Conservation (phyloP, 176 grass and related monocot genomes). For the Carex littledalei region DNA sequence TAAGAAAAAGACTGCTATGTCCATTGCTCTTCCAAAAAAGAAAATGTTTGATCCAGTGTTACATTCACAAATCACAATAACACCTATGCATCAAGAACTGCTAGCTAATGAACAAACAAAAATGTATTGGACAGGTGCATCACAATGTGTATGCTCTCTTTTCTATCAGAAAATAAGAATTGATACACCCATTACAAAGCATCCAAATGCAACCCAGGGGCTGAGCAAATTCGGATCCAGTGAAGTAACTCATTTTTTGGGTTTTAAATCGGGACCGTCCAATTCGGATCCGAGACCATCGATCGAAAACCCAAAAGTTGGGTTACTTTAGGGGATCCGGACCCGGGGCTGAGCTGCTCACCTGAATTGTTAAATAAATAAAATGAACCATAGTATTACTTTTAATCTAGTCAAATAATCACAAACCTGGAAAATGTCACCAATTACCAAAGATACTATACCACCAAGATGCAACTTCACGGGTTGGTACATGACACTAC, state of each 20-base stretch:
- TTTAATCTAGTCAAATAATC: neutral
- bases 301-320: too few relatives aligned
- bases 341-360: too few relatives aligned
- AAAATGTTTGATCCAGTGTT: neutral
- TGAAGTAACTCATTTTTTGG: too few relatives aligned
- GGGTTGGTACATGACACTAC: neutral
- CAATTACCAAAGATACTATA: neutral
- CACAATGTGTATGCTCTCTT: neutral
- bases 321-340: too few relatives aligned
- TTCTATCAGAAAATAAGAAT: constrained; percentile 40
- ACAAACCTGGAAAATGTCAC: neutral
- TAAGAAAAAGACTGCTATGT: too few relatives aligned
- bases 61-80: constrained; percentile 18
- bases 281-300: too few relatives aligned
- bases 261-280: too few relatives aligned
- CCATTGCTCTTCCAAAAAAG: too few relatives aligned
- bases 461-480: neutral
- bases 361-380: constrained; percentile 17
- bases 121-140: neutral
- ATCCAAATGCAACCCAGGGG: constrained; percentile 37
- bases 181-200: constrained; percentile 36
- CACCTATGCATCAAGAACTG: neutral
- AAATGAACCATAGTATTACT: neutral
- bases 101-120: neutral
- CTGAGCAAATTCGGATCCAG: too few relatives aligned